phyloP scores from a whole-genome alignment of 352 stramenopile species.

The Globisporangium splendens region DNA sequence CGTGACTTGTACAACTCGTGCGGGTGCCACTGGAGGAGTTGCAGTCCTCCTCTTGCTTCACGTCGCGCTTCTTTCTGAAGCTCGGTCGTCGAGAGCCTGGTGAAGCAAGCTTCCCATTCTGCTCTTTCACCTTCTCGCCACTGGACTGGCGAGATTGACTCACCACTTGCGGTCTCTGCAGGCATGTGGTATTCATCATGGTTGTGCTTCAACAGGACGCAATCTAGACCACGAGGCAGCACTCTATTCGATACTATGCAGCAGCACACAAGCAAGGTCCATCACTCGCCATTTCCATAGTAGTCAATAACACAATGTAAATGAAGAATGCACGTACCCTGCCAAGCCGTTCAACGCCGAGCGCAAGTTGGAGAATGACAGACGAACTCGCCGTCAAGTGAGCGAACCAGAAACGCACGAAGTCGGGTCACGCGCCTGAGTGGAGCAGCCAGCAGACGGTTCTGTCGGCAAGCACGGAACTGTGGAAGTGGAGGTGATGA shows the following conservation, averaged over 20 bases:
- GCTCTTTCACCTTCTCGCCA: not conserved
- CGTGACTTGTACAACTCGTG: conserved; percentile 44
- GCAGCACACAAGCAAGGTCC: too few species aligned
- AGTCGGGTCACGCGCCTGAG: too few species aligned
- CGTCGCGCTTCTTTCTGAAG: conserved; percentile 11
- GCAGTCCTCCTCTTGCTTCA: conserved; percentile 16
- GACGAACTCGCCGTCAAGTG: not conserved
- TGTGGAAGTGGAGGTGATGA: not conserved
- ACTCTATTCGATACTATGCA: too few species aligned
- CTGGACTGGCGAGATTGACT: not conserved
- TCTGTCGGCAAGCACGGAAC: not conserved
- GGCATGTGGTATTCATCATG: not conserved
- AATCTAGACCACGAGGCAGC: too few species aligned
- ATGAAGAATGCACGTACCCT: too few species aligned
- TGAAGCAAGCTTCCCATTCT: not conserved
- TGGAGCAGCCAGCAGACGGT: too few species aligned
- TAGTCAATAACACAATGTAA: too few species aligned
- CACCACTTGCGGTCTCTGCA: not conserved
- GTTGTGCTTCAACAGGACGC: not conserved
- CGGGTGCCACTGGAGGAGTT: conserved; percentile 29
- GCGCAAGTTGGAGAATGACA: not conserved
- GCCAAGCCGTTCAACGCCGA: not conserved
- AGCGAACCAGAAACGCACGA: too few species aligned
- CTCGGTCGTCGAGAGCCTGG: not conserved
- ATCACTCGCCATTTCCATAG: too few species aligned